Percentiles rank a stretch among this genome's conserved stretches.
These are phyloP conservation scores for Candida arabinofermentans DNA, from an alignment of 805 yeast species.

Conservation along the genomic window DNA sequence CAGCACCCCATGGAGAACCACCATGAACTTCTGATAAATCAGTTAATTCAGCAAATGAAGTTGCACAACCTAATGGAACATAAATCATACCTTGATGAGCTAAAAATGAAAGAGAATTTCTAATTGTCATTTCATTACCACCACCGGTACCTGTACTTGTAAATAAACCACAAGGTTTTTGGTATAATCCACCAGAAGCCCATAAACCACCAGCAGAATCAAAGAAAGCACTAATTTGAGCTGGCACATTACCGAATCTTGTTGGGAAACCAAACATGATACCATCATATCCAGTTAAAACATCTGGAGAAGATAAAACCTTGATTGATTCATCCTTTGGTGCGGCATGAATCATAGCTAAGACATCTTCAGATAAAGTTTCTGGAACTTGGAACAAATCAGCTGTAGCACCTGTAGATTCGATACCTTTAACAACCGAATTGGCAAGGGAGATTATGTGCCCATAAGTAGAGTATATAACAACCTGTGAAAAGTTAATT, in stretches of 20 bases:
- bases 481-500: slow-evolving; percentile 1
- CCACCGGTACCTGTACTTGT: slow-evolving; percentile 79
- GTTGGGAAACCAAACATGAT: slow-evolving; percentile 84
- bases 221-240: slow-evolving; percentile 74
- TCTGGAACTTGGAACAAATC: slow-evolving; percentile 74
- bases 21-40: slow-evolving; percentile 68
- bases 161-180: slow-evolving; percentile 73
- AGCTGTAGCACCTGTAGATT: slow-evolving; percentile 63
- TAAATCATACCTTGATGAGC: slow-evolving; percentile 79
- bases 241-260: slow-evolving; percentile 77
- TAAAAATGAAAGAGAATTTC: slow-evolving; percentile 58
- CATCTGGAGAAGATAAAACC: slow-evolving; percentile 50
- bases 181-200: slow-evolving; percentile 68
- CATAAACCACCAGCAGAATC: slow-evolving; percentile 78
- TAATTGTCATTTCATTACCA: slow-evolving; percentile 73
- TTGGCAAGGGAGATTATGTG: slow-evolving; percentile 70
- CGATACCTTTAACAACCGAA: slow-evolving; percentile 63
- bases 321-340: slow-evolving; percentile 56
- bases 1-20: slow-evolving; percentile 86
- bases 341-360: slow-evolving; percentile 58
- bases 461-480: slow-evolving; percentile 73
- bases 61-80: slow-evolving; percentile 74
- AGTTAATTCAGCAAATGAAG: slow-evolving; percentile 48
- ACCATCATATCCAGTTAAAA: slow-evolving; percentile 67
- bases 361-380: slow-evolving; percentile 59